These are phyloP conservation scores for Penicillium sp. DNA, from an alignment of 2,329 filamentous ascomycete species.

Conservation along the genomic window DNA sequence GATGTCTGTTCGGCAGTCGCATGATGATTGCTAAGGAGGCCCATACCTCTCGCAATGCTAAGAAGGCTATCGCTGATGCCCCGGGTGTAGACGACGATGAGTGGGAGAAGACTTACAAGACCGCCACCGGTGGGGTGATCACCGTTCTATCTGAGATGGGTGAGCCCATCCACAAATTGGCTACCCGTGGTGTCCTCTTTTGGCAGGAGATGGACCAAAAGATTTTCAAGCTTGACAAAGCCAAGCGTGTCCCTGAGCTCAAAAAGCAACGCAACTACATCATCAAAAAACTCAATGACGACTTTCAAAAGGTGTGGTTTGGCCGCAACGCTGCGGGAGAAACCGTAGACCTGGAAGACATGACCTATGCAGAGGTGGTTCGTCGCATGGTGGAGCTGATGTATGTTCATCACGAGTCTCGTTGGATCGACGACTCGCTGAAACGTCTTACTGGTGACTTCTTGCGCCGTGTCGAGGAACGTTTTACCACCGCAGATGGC, in stretches of 20 bases:
- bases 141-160: conserved; percentile 99
- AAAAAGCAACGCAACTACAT: conserved; percentile 86
- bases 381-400: conserved; percentile 82
- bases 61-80: conserved; percentile 83
- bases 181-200: conserved; percentile 89
- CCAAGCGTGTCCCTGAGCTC: conserved; percentile 80
- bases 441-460: conserved; percentile 84
- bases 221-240: conserved; percentile 93
- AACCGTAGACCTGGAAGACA: conserved; percentile 83
- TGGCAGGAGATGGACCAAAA: conserved; percentile 99
- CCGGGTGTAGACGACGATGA: conserved; percentile 72
- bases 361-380: conserved; percentile 88
- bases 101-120: conserved; percentile 93
- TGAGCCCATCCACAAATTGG: conserved; percentile 97
- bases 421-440: conserved; percentile 87
- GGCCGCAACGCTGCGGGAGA: conserved; percentile 74
- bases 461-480: conserved; percentile 93
- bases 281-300: conserved; percentile 90
- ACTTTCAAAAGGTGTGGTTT: conserved; percentile 97
- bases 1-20: conserved; percentile 81
- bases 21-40: conserved; percentile 95
- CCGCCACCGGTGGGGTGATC: conserved; percentile 83
- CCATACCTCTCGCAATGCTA: conserved; percentile 77
- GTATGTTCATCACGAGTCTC: conserved; percentile 81
- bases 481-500: conserved; percentile 69